Base-by-base conservation (phyloP, 495 filamentous ascomycete genomes). In the Geopyxis carbonaria region DNA sequence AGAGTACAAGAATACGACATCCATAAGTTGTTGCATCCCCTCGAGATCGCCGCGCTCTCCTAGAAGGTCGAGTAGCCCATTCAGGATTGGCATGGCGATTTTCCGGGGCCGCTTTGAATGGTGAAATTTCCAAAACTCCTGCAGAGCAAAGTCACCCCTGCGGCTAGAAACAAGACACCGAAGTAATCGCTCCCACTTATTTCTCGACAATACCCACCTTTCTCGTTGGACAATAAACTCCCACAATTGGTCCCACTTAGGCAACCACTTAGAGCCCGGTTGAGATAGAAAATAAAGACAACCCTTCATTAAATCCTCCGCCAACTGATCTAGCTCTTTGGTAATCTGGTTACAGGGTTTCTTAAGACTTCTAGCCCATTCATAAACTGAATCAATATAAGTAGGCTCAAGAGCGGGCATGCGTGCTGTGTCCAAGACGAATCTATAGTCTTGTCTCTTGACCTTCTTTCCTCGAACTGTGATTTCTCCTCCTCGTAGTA, bases 11-110 rank as follows among this genome's bases (percentile, higher is more conserved):
- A 64, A 58, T 61, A 64, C 76, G 48, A 78, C 74, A 22, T 64
- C 55, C 38, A 68, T 57, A n/a, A 77, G 43, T 38, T 61, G 46
- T 34, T 68, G 59, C 42, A 76, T 59, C 2, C 63, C 69, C 4
- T 45, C 47, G 18, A 52, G 48, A 31, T 57, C 62, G 21, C 64
- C 47, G 40, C 55, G 22, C 11, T 49, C 42, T 38, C 61, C 58
- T 40, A 65, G 58, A 41, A 57, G 54, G n/a, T 61, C 45, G 40
- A 72, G 59, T 6, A 65, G 49, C 13, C 45, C 42, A 22, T 64
- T 50, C 5, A 75, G 50, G 22, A 62, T 21, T 3, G n/a, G n/a
- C n/a, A n/a, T n/a, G n/a, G n/a, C n/a, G n/a, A n/a, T n/a, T n/a
- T n/a, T n/a, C n/a, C n/a, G n/a, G n/a, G n/a, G n/a, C n/a, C n/a